Base-by-base conservation (phyloP, 192 early-diverging fungal genomes). In the Dimargaris xerosporica region DNA sequence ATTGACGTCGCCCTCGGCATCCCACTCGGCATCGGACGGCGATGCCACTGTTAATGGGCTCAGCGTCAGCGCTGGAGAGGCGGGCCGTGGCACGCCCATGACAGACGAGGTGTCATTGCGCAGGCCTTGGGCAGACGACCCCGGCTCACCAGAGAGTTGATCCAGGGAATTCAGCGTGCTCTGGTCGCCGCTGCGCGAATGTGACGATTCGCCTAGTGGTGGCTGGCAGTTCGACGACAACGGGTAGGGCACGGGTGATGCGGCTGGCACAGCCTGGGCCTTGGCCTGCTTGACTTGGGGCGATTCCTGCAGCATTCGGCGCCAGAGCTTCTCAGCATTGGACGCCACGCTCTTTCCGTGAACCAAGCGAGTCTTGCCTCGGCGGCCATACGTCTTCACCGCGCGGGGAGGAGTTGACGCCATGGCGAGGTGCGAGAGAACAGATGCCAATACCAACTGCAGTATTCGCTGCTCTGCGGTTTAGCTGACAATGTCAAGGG, bases 371-470 rank as follows among this genome's bases (percentile, higher is more conserved):
- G 58, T 60, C 26, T 44, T 30, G 39, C 39, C 58, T 13, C 58
- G 58, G 17, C 26, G 16, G 39, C 58, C 58, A n/a, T 60, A 60
- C n/a, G 58, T 60, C n/a, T 60, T 60, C 11, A 60, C 42, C n/a
- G 39, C 41, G 16, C 58, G 58, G n/a, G 58, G 30, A 11, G 58
- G 58, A 5, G 58, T 41, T 17, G 58, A 16, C 1, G 58, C 5
- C 58, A 60, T 60, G 58, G 34, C 50, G 1, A 21, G 28, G 11
- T 52, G 23, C 23, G 50, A 21, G 50, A 28, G 28, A 52, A n/a
- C 28, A n/a, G 19, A 50, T 2, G 28, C 10, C 19, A 28, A 28
- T 10, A 19, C 19, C 50, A n/a, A 52, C 34, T 2, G 34, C 34
- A 39, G 34, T 7, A 39, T n/a, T n/a, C n/a, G n/a, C n/a, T n/a